Evolutionary conservation across 306 rosid genomes (phyloP), one percentile per base, ranked within the genome.

Genomic region (Biancaea sappan): DNA sequence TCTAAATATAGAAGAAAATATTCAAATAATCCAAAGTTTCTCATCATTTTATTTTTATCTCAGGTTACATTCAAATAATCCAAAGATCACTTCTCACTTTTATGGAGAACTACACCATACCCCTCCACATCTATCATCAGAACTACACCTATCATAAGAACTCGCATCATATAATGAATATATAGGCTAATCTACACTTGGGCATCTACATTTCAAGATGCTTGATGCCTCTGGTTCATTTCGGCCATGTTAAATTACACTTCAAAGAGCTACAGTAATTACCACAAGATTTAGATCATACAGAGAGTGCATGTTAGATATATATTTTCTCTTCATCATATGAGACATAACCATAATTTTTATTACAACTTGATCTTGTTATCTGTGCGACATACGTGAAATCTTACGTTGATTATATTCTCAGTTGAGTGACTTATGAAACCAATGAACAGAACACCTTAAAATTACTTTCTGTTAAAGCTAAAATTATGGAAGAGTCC

Each of bases 381-480:
- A 47, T 52, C 58, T 53, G 71, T 50, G 53, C 69, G 41, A 22
- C 22, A 60, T 28, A 3, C 12, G 35, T 18, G 28, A 62, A 40
- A 69, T 22, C 25, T 28, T 6, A 67, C 66, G 47, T 15, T 72
- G 25, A 67, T 71, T 65, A 68, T 10, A 54, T 11, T 13, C 67
- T 58, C 76, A 51, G 62, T 81, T 50, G 69, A 65, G 13, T n/a
- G 18, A 25, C 32, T 44, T 65, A 37, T 57, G 57, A 50, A 61
- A 46, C 22, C 3, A 16, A 10, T 24, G 40, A 31, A 40, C 26
- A 6, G 21, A 32, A 11, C 6, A 40, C 2, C 13, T 14, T 53
- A 29, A 24, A n/a, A 51, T 62, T 50, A 51, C 35, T 51, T 40
- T 32, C 26, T 26, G 53, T 50, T 24, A 24, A 15, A 28, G 71